phyloP scores from a whole-genome alignment of 2,329 filamentous ascomycete genomes.

The Fusarium albidum region DNA sequence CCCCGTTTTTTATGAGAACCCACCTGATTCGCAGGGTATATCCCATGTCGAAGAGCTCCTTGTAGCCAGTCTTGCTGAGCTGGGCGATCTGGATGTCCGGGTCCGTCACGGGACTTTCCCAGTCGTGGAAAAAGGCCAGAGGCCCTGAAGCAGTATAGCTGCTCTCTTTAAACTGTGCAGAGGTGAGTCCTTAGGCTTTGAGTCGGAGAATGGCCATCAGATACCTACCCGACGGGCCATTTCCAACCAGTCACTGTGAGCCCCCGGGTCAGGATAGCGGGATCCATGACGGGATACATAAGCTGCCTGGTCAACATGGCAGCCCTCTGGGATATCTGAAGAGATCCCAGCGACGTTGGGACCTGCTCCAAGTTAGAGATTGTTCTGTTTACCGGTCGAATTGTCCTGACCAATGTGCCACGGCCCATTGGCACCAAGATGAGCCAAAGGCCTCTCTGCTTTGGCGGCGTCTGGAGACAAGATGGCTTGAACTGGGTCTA shows the following conservation, averaged over 20 bases:
- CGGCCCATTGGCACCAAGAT: constrained; percentile 62
- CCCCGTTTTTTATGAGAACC: fast-evolving
- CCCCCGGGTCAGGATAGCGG: constrained; percentile 67
- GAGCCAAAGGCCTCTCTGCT: constrained; percentile 54
- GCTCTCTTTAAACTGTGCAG: constrained; percentile 57
- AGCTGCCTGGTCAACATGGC: constrained; percentile 66
- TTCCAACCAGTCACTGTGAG: constrained; percentile 64
- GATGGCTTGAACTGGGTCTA: constrained; percentile 41
- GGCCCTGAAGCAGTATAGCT: constrained; percentile 61
- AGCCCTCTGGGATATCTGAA: constrained; percentile 61
- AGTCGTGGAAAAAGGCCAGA: constrained; percentile 64
- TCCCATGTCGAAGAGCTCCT: constrained; percentile 66
- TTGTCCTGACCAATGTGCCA: constrained; percentile 58
- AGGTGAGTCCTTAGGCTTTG: neutral
- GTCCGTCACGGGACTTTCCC: constrained; percentile 65
- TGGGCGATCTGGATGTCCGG: constrained; percentile 65
- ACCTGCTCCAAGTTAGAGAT: constrained; percentile 41
- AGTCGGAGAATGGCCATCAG: fast-evolving
- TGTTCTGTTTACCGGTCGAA: neutral
- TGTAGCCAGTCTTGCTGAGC: constrained; percentile 68
- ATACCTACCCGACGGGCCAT: constrained; percentile 52
- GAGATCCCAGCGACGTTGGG: constrained; percentile 65
- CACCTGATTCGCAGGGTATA: constrained; percentile 57
- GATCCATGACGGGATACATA: constrained; percentile 70
- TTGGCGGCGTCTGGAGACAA: constrained; percentile 35